phyloP scores from a whole-genome alignment of 495 filamentous ascomycete genomes.

The Cryomyces minteri region DNA sequence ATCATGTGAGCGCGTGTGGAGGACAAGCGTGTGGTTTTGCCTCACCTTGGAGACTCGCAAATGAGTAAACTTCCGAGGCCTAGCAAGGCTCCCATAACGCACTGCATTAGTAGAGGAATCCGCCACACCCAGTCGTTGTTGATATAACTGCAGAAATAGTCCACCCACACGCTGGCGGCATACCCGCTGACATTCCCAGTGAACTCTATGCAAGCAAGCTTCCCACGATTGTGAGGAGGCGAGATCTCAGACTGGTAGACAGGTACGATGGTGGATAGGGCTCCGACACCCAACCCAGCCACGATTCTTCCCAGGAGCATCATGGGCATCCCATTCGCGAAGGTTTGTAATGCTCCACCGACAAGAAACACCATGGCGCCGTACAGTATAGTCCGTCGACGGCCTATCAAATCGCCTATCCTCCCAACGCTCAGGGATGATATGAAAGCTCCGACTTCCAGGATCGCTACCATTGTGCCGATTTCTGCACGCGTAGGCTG shows the following conservation, averaged over 20 bases:
- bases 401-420: constrained; percentile 81
- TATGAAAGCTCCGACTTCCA: constrained; percentile 85
- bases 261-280: constrained; percentile 89
- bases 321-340: constrained; percentile 67
- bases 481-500: constrained; percentile 69
- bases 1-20: constrained; percentile 4
- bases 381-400: constrained; percentile 80
- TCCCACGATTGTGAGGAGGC: constrained; percentile 86
- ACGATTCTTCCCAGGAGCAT: constrained; percentile 85
- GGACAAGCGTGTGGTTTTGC: constrained; percentile 1
- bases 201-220: constrained; percentile 94
- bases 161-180: constrained; percentile 92
- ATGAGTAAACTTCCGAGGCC: constrained; percentile 78
- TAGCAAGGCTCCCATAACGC: constrained; percentile 75
- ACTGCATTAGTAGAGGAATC: constrained; percentile 79
- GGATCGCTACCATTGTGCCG: constrained; percentile 90
- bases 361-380: constrained; percentile 84
- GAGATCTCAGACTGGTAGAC: constrained; percentile 98
- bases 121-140: constrained; percentile 76
- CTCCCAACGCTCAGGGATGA: constrained; percentile 78
- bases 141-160: constrained; percentile 93
- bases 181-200: constrained; percentile 94
- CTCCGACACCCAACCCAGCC: constrained; percentile 86
- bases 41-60: constrained; percentile 85
- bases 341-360: constrained; percentile 71